These are phyloP conservation scores for Schwanniomyces yamadae DNA, from an alignment of 805 yeast species.

Conservation along the genomic window DNA sequence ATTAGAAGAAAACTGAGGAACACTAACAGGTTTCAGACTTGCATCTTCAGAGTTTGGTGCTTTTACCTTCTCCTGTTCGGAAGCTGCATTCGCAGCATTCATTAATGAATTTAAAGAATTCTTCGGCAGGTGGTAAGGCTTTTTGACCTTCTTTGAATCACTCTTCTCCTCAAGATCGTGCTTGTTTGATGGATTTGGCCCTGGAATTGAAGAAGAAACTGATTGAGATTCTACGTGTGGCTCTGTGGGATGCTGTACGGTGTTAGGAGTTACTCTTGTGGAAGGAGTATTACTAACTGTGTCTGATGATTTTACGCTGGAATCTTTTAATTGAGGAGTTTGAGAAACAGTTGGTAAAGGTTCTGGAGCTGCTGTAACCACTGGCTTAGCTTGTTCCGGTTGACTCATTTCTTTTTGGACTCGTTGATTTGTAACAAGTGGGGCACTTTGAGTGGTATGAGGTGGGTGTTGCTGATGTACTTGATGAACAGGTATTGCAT, in stretches of 20 bases:
- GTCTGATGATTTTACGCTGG: too few species aligned
- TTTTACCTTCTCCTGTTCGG: conserved; percentile 12
- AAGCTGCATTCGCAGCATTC: conserved; percentile 26
- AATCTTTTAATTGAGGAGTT: too few species aligned
- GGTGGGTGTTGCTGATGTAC: conserved; percentile 6
- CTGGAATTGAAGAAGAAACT: neutral
- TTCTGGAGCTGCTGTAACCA: conserved; percentile 4
- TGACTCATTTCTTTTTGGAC: too few species aligned
- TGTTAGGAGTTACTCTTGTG: neutral
- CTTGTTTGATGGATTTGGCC: conserved; percentile 17
- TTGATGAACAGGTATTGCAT: conserved; percentile 8
- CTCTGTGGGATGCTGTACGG: neutral
- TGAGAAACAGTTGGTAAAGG: conserved; percentile 2
- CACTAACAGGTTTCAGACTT: conserved; percentile 3
- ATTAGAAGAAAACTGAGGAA: conserved; percentile 20
- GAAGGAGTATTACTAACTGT: neutral
- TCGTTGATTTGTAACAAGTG: conserved; percentile 4
- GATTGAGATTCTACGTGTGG: neutral
- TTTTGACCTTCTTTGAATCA: conserved; percentile 29
- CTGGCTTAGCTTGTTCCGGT: neutral
- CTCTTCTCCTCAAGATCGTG: conserved; percentile 40
- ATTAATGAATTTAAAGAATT: conserved; percentile 24
- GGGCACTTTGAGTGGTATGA: too few species aligned
- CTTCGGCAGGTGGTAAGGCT: conserved; percentile 13
- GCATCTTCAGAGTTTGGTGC: conserved; percentile 4